Conservation (phyloP, 2,329 filamentous ascomycete species). For the Tolypocladium tropicale region DNA sequence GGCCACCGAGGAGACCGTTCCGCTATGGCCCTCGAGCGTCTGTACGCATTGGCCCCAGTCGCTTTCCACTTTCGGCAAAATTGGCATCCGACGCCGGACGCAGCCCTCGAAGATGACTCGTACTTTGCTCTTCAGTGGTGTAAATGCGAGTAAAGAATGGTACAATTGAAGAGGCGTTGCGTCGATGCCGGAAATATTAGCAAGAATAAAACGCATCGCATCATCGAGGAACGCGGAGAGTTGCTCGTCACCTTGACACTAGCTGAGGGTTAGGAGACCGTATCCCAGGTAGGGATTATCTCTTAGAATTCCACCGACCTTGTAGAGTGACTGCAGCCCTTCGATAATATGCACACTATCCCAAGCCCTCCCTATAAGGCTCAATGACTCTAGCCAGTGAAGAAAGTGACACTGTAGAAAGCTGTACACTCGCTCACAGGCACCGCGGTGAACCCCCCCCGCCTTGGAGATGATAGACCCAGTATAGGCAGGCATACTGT, state of each 20-base stretch:
- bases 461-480: slow-evolving; percentile 21
- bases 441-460: slow-evolving; percentile 14
- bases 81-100: neutral
- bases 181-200: neutral
- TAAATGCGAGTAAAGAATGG: neutral
- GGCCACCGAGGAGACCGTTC: neutral
- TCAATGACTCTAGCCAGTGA: neutral
- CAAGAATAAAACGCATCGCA: neutral
- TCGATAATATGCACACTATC: neutral
- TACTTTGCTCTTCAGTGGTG: neutral
- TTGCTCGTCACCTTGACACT: neutral
- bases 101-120: neutral
- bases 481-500: slow-evolving; percentile 30
- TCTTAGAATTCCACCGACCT: neutral
- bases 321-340: neutral
- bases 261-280: neutral
- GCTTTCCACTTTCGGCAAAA: neutral
- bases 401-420: neutral
- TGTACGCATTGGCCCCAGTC: neutral
- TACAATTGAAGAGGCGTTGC: neutral
- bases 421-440: neutral
- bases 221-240: neutral
- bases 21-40: slow-evolving; percentile 1
- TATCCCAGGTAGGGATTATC: neutral
- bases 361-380: slow-evolving; percentile 1